Evolutionary conservation across 441 rosid genomes (phyloP), one percentile per base, ranked within the genome.

Genomic region (Macaranga tanarius): DNA sequence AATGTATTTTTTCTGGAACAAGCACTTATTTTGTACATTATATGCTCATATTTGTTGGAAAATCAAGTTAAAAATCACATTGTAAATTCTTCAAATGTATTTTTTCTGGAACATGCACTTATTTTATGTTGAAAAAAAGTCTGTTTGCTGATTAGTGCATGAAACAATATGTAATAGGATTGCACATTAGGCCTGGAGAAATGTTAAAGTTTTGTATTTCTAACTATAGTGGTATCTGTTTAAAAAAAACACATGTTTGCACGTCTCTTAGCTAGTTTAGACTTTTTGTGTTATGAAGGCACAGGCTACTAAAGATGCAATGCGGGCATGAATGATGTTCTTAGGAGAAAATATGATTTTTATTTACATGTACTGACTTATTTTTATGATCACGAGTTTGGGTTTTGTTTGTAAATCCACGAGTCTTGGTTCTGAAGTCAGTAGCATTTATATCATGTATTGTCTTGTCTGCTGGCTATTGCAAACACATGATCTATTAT

Each of bases 31-130:
- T 5, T 55, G 5, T 34, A 31, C 51, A 68, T 68, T 48, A 22
- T 22, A 2, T 58, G 7, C 16, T 2, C 55, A 2, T 10, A 25
- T 70, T 23, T 70, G 64, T 25, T 69, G 56, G 13, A 57, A 45
- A 13, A 23, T 70, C 25, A 57, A 57, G 64, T 25, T 69, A 54
- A 25, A 44, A 16, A 54, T 70, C 20, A 6, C 19, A n/a, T 16
- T 26, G 26, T 0, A 38, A 22, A 13, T 68, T 52, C 38, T 65
- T 26, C 13, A 48, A 48, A 26, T 50, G 50, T 11, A 69, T 69
- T 69, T 69, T 16, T 23, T 13, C 28, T 11, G 55, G n/a, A 44
- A 38, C 69, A 26, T 65, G 55, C 7, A 8, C 67, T 67, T 54
- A 50, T 17, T 58, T 57, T 26, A 11, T 26, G 20, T 28, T 19